Conservation (phyloP, 352 stramenopile genomes). For the Phytophthora pluvialis region DNA sequence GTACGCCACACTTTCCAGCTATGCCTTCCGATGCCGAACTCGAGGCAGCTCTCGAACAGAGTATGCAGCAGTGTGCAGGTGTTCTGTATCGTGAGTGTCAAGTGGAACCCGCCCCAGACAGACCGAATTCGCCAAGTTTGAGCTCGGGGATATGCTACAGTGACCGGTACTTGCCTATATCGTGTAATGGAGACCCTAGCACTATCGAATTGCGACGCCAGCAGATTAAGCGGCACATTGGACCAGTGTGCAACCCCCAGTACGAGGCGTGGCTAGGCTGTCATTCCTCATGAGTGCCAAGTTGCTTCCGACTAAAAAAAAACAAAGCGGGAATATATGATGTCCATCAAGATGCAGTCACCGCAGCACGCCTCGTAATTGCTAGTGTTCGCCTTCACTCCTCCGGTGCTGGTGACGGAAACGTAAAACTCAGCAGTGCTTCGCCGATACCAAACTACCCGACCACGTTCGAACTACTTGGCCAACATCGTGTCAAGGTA, state of each 20-base stretch:
- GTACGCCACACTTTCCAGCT: not conserved
- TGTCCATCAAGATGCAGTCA: slow-evolving; percentile 6
- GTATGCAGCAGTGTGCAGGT: slow-evolving; percentile 19
- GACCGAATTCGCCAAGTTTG: not conserved
- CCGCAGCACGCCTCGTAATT: slow-evolving; percentile 9
- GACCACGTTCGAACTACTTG: slow-evolving; percentile 14
- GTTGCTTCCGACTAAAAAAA: not conserved
- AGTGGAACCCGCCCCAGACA: not conserved
- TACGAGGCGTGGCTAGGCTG: slow-evolving; percentile 41
- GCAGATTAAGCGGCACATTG: slow-evolving; percentile 33
- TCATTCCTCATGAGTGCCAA: not conserved
- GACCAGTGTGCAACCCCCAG: slow-evolving; percentile 18
- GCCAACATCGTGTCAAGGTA: slow-evolving; percentile 61
- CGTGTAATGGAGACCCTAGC: slow-evolving; percentile 14
- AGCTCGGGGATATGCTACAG: slow-evolving; percentile 38
- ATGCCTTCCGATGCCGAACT: not conserved
- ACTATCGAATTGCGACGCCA: slow-evolving; percentile 28
- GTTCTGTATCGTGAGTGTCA: slow-evolving; percentile 42
- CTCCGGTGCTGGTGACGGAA: slow-evolving; percentile 11
- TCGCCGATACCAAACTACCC: too few species aligned
- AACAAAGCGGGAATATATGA: slow-evolving; percentile 10
- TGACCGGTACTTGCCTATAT: slow-evolving; percentile 29
- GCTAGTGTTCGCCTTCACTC: slow-evolving; percentile 5
- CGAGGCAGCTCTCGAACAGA: slow-evolving; percentile 14
- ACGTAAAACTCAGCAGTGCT: too few species aligned